Percentiles rank a stretch among this genome's conserved stretches.
Evolutionary conservation across 768 basidiomycete species (phyloP).

Genomic region (Termitomyces sp.): DNA sequence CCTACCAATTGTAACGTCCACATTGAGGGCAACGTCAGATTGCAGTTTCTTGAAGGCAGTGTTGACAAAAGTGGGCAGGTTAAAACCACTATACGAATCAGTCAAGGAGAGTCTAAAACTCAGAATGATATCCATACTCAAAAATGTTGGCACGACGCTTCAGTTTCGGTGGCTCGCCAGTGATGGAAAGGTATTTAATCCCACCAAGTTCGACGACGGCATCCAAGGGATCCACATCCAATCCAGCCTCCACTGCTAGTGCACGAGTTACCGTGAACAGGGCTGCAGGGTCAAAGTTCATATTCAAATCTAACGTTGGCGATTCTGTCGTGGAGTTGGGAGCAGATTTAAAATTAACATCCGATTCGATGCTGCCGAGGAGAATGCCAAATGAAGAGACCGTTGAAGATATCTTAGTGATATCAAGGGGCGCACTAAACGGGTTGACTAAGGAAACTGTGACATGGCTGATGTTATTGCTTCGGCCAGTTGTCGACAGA

Average conservation of each 20-base stretch:
- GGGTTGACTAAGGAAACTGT: slow-evolving; percentile 60
- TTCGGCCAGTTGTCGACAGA: slow-evolving; percentile 55
- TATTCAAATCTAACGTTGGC: slow-evolving; percentile 50
- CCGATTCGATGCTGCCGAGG: slow-evolving; percentile 55
- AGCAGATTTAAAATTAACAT: slow-evolving; percentile 41
- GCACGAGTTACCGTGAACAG: slow-evolving; percentile 68
- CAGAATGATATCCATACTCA: slow-evolving; percentile 30
- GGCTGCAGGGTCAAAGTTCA: slow-evolving; percentile 65
- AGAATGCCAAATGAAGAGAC: slow-evolving; percentile 56
- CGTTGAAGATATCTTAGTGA: slow-evolving; percentile 55
- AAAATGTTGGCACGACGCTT: slow-evolving; percentile 44
- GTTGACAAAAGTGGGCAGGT: slow-evolving; percentile 57
- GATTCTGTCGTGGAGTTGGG: slow-evolving; percentile 53
- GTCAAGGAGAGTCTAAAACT: neutral
- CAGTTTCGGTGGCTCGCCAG: slow-evolving; percentile 20
- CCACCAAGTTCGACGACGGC: slow-evolving; percentile 63
- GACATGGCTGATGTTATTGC: slow-evolving; percentile 61
- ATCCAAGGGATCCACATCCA: slow-evolving; percentile 57
- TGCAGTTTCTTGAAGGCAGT: slow-evolving; percentile 59
- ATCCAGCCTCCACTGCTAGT: slow-evolving; percentile 58
- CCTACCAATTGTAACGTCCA: slow-evolving; percentile 53
- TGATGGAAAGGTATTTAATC: slow-evolving; percentile 48
- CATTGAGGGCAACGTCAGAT: slow-evolving; percentile 53
- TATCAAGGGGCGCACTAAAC: slow-evolving; percentile 53
- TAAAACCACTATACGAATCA: slow-evolving; percentile 41